Base-by-base conservation (phyloP, 225 moss, liverwort and hornwort genomes). In the Neckera pumila region DNA sequence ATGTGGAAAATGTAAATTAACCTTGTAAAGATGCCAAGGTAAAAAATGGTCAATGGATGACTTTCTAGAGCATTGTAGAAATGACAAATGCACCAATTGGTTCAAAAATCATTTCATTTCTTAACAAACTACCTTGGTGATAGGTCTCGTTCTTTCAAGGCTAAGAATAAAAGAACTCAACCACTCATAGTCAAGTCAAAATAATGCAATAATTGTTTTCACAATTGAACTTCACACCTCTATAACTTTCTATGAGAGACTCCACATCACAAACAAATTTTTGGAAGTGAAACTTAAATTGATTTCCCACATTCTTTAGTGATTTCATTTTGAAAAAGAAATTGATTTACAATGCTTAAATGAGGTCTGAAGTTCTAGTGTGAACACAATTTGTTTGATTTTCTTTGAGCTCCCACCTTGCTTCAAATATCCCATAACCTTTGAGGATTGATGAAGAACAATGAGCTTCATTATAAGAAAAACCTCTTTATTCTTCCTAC, bases 351-450 rank as follows among this genome's bases (percentile, higher is more conserved):
- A 67, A 67, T 67, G n/a, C 4, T 11, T n/a, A 67, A n/a, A 67
- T 66, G 36, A 19, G 11, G 66, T 36, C 3, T 36, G 3, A 66
- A 66, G 3, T 66, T 66, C 12, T 6, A 21, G 3, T 67, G 12
- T 67, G 2, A n/a, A n/a, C 0, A 67, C 3, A n/a, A 12, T n/a
- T n/a, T 7, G 4, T n/a, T n/a, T 3, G 3, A 6, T n/a, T 21
- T 20, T 63, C 36, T 67, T 67, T n/a, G 6, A 38, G 4, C 21
- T 67, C 7, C n/a, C 3, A 38, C 12, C 12, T n/a, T 22, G 22
- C 7, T n/a, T 67, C 12, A 67, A 67, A 22, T 67, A 22, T 67
- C 12, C 19, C 2, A 38, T 12, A 22, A 67, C 7, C 12, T 67
- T n/a, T 69, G 12, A 69, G 2, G 38, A n/a, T 69, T 38, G 7